Evolutionary conservation across 1,284 basidiomycete genomes (phyloP).

Genomic region (Heterobasidion occidentale): DNA sequence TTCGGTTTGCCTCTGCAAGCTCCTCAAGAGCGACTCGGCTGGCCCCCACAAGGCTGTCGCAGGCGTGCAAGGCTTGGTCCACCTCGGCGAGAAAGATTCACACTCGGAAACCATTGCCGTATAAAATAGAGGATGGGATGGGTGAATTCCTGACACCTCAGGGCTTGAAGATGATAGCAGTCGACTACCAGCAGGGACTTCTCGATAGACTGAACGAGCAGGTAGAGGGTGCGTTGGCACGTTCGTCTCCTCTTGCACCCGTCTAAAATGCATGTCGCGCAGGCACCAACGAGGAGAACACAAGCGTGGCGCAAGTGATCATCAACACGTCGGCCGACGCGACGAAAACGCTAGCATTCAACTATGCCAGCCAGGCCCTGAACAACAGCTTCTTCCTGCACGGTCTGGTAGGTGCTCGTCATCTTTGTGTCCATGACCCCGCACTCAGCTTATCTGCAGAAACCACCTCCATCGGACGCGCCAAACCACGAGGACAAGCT

Average conservation of each 20-base stretch:
- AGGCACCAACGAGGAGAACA: conserved; percentile 56
- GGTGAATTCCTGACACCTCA: conserved; percentile 66
- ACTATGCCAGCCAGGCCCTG: conserved; percentile 86
- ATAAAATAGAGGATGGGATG: conserved; percentile 61
- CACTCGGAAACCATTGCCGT: conserved; percentile 47
- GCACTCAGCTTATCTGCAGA: conserved; percentile 23
- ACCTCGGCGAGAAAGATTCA: conserved; percentile 38
- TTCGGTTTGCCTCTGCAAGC: conserved; percentile 14
- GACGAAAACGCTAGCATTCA: conserved; percentile 71
- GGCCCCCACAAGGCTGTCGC: conserved; percentile 8
- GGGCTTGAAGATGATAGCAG: conserved; percentile 59
- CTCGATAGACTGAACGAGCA: conserved; percentile 69
- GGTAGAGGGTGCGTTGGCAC: conserved; percentile 48
- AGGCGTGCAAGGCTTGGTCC: conserved; percentile 6
- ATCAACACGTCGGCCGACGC: conserved; percentile 61
- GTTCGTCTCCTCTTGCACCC: not conserved
- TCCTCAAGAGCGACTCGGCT: conserved; percentile 15
- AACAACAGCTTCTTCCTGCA: conserved; percentile 97
- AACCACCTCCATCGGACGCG: conserved; percentile 35
- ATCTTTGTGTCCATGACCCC: conserved; percentile 4
- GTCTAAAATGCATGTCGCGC: not conserved
- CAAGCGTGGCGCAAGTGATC: conserved; percentile 69
- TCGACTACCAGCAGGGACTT: conserved; percentile 80
- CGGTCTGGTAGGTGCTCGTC: conserved; percentile 52
- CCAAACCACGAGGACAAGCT: conserved; percentile 37